Base-by-base conservation (phyloP, 768 basidiomycete genomes). In the Suillus ampliporus region DNA sequence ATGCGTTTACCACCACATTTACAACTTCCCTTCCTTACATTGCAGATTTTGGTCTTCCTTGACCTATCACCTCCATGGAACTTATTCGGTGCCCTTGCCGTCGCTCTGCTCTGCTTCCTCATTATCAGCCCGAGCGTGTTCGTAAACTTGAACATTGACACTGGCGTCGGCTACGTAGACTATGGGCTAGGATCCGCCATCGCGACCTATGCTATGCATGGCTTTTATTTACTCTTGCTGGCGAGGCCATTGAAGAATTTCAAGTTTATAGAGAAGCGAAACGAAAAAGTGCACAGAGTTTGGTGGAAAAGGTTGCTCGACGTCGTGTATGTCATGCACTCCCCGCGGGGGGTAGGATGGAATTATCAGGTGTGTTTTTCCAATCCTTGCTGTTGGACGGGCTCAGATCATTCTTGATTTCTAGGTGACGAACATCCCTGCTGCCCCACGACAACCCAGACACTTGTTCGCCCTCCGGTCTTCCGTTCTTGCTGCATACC, bases 261-360 rank as follows among this genome's bases (percentile, higher is more conserved):
- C 34, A 59, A 54, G 4, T 23, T 40, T 23, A 21, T 23, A 2
- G 47, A 48, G 26, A 37, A 61, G 4, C 46, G 21, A 37, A 44
- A 48, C 23, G 46, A 23, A 48, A 46, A 38, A 17, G 63, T 41
- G 3, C 52, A 43, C 35, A 31, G 35, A 34, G 2, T 28, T 21
- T 61, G 48, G 26, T 35, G 54, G 26, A 53, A 50, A 35, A 61
- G 46, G 38, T 57, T 41, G 14, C n/a, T 64, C 21, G 54, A 60
- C 46, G 15, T 61, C 14, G 19, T 44, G 1, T 17, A 28, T 38
- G 37, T 61, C 44, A 28, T 41, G 17, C 52, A 57, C 2, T 61
- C 46, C n/a, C 63, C 63, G 11, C 26, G 54, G 9, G 63, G 47
- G 21, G 8, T 64, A 7, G 63, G 63, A 48, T 64, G 63, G 60